These are phyloP conservation scores for Synchytrium microbalum DNA, from an alignment of 371 early-diverging fungal species.

Conservation along the genomic window DNA sequence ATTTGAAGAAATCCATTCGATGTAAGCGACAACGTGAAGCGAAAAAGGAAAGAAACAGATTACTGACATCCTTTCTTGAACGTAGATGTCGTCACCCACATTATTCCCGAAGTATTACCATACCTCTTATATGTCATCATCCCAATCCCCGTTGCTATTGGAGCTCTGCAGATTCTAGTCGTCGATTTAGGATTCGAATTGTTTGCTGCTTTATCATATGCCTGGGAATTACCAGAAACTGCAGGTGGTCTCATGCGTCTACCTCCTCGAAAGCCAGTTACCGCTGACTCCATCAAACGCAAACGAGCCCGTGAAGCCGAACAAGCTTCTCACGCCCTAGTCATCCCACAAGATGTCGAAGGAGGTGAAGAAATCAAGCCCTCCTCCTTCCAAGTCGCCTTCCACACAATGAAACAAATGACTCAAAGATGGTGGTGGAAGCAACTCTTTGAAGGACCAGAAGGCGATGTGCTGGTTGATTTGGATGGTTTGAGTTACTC, in stretches of 20 bases:
- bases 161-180: constrained; percentile 43
- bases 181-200: constrained; percentile 51
- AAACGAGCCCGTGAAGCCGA: constrained; percentile 14
- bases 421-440: constrained; percentile 24
- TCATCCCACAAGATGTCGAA: not conserved
- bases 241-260: constrained; percentile 30
- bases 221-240: constrained; percentile 49
- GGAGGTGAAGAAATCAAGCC: not conserved
- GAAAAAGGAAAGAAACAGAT: not conserved
- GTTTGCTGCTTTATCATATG: constrained; percentile 43
- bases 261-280: constrained; percentile 43
- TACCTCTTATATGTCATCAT: constrained; percentile 37
- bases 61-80: not conserved
- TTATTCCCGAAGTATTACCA: constrained; percentile 41
- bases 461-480: constrained; percentile 37
- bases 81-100: constrained; percentile 41
- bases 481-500: constrained; percentile 34
- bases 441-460: constrained; percentile 15
- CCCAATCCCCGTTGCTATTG: constrained; percentile 43
- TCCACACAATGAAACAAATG: constrained; percentile 24
- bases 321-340: constrained; percentile 6
- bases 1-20: constrained; percentile 45
- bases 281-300: constrained; percentile 21
- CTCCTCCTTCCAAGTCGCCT: constrained; percentile 15
- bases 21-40: constrained; percentile 8